Percentiles rank a stretch among this genome's conserved stretches.
Conservation (phyloP, 805 yeast species). For the Hanseniaspora taiwanica region DNA sequence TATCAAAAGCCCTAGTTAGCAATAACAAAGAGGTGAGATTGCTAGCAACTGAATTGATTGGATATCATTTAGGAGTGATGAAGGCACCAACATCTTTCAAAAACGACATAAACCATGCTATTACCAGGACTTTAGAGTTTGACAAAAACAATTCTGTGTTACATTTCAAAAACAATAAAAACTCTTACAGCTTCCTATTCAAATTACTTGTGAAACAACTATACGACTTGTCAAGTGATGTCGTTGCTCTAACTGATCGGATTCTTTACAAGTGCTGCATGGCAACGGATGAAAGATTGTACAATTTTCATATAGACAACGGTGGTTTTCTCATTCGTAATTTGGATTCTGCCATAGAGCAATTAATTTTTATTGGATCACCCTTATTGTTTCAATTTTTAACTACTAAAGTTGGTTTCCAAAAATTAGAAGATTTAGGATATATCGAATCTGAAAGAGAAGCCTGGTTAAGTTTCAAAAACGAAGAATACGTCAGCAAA, state of each 20-base stretch:
- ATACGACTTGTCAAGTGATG: slow-evolving; percentile 49
- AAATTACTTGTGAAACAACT: slow-evolving; percentile 49
- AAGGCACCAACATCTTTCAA: neutral
- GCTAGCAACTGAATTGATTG: slow-evolving; percentile 44
- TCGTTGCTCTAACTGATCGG: slow-evolving; percentile 43
- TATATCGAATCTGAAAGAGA: slow-evolving; percentile 54
- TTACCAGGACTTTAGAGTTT: neutral
- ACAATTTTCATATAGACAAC: slow-evolving; percentile 8
- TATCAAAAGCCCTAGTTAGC: slow-evolving; percentile 50
- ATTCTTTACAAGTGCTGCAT: slow-evolving; percentile 39
- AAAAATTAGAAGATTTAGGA: slow-evolving; percentile 42
- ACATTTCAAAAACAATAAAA: neutral
- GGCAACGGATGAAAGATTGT: slow-evolving; percentile 26
- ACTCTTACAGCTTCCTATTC: slow-evolving; percentile 16
- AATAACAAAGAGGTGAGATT: slow-evolving; percentile 38
- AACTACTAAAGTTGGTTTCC: slow-evolving; percentile 56
- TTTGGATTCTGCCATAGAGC: slow-evolving; percentile 20
- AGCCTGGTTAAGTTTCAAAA: slow-evolving; percentile 44
- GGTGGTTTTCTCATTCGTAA: slow-evolving; percentile 5
- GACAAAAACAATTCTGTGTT: neutral
- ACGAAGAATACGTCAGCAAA: slow-evolving; percentile 33
- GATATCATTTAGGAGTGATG: slow-evolving; percentile 9
- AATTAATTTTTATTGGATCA: slow-evolving; percentile 38
- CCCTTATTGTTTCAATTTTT: slow-evolving; percentile 51
- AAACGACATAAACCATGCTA: neutral